A percentile compares a stretch with the other conserved stretches of the same genome.
These are phyloP conservation scores for Fusarium domesticum DNA, from an alignment of 2,329 filamentous ascomycete genomes.

Conservation along the genomic window DNA sequence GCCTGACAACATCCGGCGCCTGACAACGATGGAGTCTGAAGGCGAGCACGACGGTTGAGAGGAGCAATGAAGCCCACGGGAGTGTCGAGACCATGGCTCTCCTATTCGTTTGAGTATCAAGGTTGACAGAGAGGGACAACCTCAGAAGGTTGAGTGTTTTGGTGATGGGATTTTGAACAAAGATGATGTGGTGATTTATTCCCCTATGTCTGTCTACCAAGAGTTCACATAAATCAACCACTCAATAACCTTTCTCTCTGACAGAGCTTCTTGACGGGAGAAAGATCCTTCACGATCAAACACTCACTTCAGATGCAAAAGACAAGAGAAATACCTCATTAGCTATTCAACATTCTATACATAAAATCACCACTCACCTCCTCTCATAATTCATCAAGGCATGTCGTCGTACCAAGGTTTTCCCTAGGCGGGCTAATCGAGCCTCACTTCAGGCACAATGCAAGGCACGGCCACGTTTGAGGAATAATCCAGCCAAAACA, in stretches of 20 bases:
- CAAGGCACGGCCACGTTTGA: background rate
- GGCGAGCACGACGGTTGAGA: background rate
- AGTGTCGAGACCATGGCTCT: background rate
- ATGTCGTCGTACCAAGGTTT: background rate
- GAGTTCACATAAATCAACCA: too few species aligned
- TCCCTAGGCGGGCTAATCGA: background rate
- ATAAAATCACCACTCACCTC: too few species aligned
- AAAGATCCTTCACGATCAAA: too few species aligned
- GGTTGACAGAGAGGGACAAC: too few species aligned
- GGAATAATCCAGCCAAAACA: background rate
- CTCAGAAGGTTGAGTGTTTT: too few species aligned
- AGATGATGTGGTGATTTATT: too few species aligned
- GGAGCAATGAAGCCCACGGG: background rate
- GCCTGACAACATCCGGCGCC: background rate
- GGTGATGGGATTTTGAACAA: too few species aligned
- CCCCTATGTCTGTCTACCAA: too few species aligned
- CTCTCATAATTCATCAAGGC: background rate
- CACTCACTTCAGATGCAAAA: slow-evolving; percentile 12
- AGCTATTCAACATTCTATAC: too few species aligned
- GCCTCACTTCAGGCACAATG: background rate
- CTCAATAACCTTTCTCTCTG: too few species aligned
- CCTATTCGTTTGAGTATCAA: too few species aligned
- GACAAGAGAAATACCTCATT: slow-evolving; percentile 13
- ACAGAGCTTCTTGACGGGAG: too few species aligned
- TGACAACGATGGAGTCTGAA: background rate